Base-by-base conservation (phyloP, 2,329 filamentous ascomycete species). In the Ceratocystis papillata region DNA sequence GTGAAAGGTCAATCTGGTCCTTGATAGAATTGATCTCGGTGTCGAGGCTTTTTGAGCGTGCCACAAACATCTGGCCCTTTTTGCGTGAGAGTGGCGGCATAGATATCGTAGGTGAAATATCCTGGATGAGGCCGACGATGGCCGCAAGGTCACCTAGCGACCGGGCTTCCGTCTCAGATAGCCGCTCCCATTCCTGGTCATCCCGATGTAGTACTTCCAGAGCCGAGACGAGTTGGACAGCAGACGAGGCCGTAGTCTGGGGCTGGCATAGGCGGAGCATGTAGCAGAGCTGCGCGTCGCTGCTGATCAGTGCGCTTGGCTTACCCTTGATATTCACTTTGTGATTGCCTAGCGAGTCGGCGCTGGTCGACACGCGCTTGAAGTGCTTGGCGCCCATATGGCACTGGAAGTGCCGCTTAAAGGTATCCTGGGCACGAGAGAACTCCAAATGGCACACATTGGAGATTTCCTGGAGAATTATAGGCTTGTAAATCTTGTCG, bases 171-270 rank as follows among this genome's bases (percentile, higher is more conserved):
- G 70, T 50, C 12, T 75, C 74, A 0, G 53, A 4, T 7, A 81
- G 65, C 5, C 70, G 71, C 8, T 77, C 73, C 60, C 73, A 72
- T 64, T 76, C 73, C 1, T 62, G 12, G 0, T 76, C 75, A 60
- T 76, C 69, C 1, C 69, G 67, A 66, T 79, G 74, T 1, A 79
- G 71, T 1, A 75, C 71, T 1, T 71, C 72, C 4, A 81, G 69
- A 63, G 78, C 77, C 64, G 74, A 71, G 25, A 80, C 71, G 76
- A 76, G 79, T 0, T 75, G 69, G 1, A 73, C 94, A 0, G 78
- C 75, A 12, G 75, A 73, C 0, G 70, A 25, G 6, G 74, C 72
- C 5, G 70, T 76, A 0, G 73, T 76, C 0, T 76, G 73, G 0
- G 71, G 63, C 5, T 78, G 74, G 62, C 78, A 81, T 1, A 81